Evolutionary conservation across 108 stramenopile genomes (phyloP).

Genomic region (Licmophora abbreviata): DNA sequence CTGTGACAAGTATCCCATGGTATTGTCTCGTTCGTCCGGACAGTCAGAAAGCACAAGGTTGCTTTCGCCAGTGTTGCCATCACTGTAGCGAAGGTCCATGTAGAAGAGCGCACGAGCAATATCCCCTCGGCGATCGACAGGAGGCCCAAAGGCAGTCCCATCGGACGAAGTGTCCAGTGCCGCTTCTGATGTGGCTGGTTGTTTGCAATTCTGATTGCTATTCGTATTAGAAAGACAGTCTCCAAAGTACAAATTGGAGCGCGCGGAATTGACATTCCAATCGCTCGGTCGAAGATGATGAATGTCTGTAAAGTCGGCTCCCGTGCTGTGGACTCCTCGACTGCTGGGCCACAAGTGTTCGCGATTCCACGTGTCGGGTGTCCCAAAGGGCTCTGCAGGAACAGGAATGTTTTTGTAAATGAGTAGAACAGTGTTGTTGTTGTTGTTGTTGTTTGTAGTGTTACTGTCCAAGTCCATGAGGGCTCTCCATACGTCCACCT

Average conservation of each 20-base stretch:
- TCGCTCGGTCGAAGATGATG: slow-evolving; percentile 59
- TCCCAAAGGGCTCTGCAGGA: background rate
- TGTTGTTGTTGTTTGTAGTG: no score
- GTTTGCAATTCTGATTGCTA: slow-evolving; percentile 5
- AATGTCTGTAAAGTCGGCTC: slow-evolving; percentile 38
- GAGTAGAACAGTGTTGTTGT: background rate
- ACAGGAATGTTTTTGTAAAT: background rate
- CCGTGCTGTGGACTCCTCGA: slow-evolving; percentile 30
- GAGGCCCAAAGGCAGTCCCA: slow-evolving; percentile 21
- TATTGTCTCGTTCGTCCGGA: slow-evolving; percentile 8
- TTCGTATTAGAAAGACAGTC: slow-evolving; percentile 14
- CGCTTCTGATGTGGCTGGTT: slow-evolving; percentile 6
- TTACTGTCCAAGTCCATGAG: slow-evolving; percentile 37
- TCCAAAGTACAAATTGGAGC: slow-evolving; percentile 48
- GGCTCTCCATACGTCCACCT: slow-evolving; percentile 57
- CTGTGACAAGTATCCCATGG: slow-evolving; percentile 16
- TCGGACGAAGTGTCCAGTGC: background rate
- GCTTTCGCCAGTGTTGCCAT: slow-evolving; percentile 16
- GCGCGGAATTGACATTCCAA: slow-evolving; percentile 51
- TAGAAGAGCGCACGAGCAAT: slow-evolving; percentile 72
- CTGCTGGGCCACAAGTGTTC: slow-evolving; percentile 70
- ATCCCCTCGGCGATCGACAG: slow-evolving; percentile 49
- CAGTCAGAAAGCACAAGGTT: slow-evolving; percentile 24
- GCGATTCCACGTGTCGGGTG: slow-evolving; percentile 54
- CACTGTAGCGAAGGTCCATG: slow-evolving; percentile 62